Evolutionary conservation across 257 asterid species (phyloP), one percentile per base, ranked within the genome.

Genomic region (Thymus mandschuricus): DNA sequence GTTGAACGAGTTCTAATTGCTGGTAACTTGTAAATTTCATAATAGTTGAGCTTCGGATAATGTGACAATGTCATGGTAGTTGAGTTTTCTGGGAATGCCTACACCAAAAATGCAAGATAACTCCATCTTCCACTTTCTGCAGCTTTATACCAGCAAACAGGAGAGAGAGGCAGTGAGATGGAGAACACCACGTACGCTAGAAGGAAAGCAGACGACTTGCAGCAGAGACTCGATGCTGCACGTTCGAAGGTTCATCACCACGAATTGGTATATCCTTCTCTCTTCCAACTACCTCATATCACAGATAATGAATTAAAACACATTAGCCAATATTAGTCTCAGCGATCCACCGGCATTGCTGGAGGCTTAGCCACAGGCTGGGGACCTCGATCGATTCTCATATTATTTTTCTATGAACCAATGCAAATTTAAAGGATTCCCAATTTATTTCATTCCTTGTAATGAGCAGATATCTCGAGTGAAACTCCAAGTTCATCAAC

Each of bases 91-190:
- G 54, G 6, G 35, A 65, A 45, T 34, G 35, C 70, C 54, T 52
- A 8, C 5, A 15, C 4, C 11, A 5, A 35, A 35, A 5, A 3
- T 35, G 55, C 52, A 33, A 9, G 56, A 3, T 73, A 35, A 70
- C 46, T 61, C 68, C 75, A 44, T 72, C 50, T 63, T 67, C 54
- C 70, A 77, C 79, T 73, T 70, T 81, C 66, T 81, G 80, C 88
- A 89, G 96, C 83, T 66, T 78, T 94, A 48, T 94, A 89, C 82
- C 95, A 91, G 87, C 96, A 91, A 76, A 78, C 91, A 60, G 97
- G 95, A 6, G 98, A 94, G 82, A 79, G 73, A 72, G 86, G 75
- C 55, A 81, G 84, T 73, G 97, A 94, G 78, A 75, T 75, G 83
- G 97, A 94, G 81, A 91, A 94, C 74, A 72, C 69, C 1, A 92